These are phyloP conservation scores for Stramenopiles sp. DNA, from an alignment of 352 stramenopile species.

Conservation along the genomic window DNA sequence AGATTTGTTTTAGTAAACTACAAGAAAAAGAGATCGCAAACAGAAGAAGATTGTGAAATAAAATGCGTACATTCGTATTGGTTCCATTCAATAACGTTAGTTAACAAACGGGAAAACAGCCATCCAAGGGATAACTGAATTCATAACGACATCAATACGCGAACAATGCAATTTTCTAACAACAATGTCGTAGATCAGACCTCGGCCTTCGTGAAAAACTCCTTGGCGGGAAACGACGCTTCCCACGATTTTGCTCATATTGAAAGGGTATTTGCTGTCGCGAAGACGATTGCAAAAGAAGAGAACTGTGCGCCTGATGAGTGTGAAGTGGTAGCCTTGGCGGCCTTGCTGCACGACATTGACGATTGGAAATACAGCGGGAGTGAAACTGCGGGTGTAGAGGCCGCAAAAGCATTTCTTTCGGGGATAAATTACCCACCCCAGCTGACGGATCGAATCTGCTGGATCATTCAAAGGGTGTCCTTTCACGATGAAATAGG, in stretches of 20 bases:
- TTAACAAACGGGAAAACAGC: too few relatives aligned
- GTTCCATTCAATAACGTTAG: too few relatives aligned
- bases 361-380: constrained; percentile 66
- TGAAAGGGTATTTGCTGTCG: constrained; percentile 53
- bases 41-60: too few relatives aligned
- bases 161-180: too few relatives aligned
- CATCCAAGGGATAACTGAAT: too few relatives aligned
- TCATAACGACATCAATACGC: too few relatives aligned
- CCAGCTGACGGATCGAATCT: constrained; percentile 2
- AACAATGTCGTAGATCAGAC: constrained; percentile 37
- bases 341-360: constrained; percentile 60
- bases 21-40: too few relatives aligned
- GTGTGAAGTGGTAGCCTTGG: constrained; percentile 35
- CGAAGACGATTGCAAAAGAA: constrained; percentile 40
- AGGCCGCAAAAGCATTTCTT: background rate
- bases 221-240: constrained; percentile 46
- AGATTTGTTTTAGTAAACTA: too few relatives aligned
- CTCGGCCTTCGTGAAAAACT: constrained; percentile 42
- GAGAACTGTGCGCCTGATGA: constrained; percentile 29
- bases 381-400: constrained; percentile 24
- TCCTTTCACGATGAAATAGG: constrained; percentile 56
- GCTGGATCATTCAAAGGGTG: constrained; percentile 51
- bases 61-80: too few relatives aligned
- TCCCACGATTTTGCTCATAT: constrained; percentile 65
- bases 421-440: background rate